phyloP scores from a whole-genome alignment of 495 filamentous ascomycete genomes.

The Talaromyces stipitatus region DNA sequence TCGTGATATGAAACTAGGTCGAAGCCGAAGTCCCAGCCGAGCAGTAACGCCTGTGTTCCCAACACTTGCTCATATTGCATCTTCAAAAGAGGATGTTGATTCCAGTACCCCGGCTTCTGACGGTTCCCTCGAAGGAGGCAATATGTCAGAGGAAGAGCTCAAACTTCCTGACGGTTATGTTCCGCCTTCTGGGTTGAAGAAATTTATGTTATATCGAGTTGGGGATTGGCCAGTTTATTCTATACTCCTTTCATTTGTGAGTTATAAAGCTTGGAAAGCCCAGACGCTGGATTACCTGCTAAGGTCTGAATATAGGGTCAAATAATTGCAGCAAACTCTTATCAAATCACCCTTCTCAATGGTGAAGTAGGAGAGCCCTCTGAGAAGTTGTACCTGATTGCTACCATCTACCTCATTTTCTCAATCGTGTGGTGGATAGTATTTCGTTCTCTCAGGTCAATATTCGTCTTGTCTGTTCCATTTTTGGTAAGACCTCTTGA shows the following conservation, averaged over 20 bases:
- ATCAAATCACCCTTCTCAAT: slow-evolving; percentile 59
- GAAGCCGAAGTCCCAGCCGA: slow-evolving; percentile 5
- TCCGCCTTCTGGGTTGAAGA: slow-evolving; percentile 45
- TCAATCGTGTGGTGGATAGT: slow-evolving; percentile 57
- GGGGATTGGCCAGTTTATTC: slow-evolving; percentile 59
- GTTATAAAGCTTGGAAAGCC: slow-evolving; percentile 1
- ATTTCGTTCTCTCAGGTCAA: slow-evolving; percentile 48
- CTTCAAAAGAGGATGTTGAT: background rate
- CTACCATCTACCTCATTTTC: slow-evolving; percentile 51
- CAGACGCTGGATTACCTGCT: background rate
- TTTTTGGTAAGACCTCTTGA: slow-evolving; percentile 38
- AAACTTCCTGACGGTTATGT: slow-evolving; percentile 43
- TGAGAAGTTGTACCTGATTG: slow-evolving; percentile 55
- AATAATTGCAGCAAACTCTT: slow-evolving; percentile 59
- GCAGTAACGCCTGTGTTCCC: slow-evolving; percentile 10
- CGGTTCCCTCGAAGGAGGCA: background rate
- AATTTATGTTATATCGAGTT: slow-evolving; percentile 21
- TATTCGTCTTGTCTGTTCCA: slow-evolving; percentile 47
- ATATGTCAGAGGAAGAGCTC: slow-evolving; percentile 20
- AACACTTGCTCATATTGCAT: slow-evolving; percentile 8
- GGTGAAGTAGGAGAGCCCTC: slow-evolving; percentile 54
- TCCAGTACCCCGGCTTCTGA: background rate
- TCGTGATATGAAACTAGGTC: slow-evolving; percentile 41
- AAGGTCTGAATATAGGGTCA: slow-evolving; percentile 33
- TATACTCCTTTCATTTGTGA: slow-evolving; percentile 50